Evolutionary conservation across 768 basidiomycete genomes (phyloP).

Genomic region (Clathrus columnatus): DNA sequence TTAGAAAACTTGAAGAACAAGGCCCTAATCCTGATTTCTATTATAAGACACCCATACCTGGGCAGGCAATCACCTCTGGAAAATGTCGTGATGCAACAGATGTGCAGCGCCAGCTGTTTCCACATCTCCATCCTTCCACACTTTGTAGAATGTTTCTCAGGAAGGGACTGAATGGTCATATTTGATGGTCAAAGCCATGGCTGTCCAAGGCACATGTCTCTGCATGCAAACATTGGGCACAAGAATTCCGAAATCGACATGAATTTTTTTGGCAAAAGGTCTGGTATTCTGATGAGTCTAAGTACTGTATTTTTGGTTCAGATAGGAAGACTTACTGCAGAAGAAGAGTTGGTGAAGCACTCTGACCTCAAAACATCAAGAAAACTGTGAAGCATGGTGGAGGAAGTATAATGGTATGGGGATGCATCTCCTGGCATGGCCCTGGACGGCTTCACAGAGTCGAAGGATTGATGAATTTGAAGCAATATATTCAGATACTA

Average conservation of each 20-base stretch:
- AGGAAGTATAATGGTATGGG: slow-evolving; percentile 30
- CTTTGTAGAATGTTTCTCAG: not conserved
- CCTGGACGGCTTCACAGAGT: slow-evolving; percentile 23
- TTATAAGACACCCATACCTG: too few relatives aligned
- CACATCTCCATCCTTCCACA: not conserved
- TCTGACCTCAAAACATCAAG: slow-evolving; percentile 17
- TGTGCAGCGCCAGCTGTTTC: slow-evolving; percentile 8
- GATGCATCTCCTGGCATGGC: slow-evolving; percentile 23
- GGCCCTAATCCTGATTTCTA: too few relatives aligned
- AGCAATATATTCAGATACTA: slow-evolving; percentile 23
- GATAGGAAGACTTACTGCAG: slow-evolving; percentile 26
- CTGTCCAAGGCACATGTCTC: slow-evolving; percentile 15
- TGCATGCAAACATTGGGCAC: slow-evolving; percentile 18
- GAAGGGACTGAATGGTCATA: slow-evolving; percentile 6
- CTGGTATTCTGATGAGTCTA: slow-evolving; percentile 27
- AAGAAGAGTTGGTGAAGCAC: slow-evolving; percentile 21
- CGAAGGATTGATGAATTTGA: slow-evolving; percentile 24
- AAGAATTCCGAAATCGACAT: slow-evolving; percentile 20
- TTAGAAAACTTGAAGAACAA: too few relatives aligned
- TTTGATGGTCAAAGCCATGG: slow-evolving; percentile 14
- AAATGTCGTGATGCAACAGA: slow-evolving; percentile 1
- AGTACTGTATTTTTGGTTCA: slow-evolving; percentile 24
- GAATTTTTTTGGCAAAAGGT: slow-evolving; percentile 22
- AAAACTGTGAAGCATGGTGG: slow-evolving; percentile 29
- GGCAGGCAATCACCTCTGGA: too few relatives aligned